Percentiles rank a stretch among this genome's conserved stretches.
These are phyloP conservation scores for Podaxis carcinomalis DNA, from an alignment of 768 basidiomycete genomes.

Conservation along the genomic window DNA sequence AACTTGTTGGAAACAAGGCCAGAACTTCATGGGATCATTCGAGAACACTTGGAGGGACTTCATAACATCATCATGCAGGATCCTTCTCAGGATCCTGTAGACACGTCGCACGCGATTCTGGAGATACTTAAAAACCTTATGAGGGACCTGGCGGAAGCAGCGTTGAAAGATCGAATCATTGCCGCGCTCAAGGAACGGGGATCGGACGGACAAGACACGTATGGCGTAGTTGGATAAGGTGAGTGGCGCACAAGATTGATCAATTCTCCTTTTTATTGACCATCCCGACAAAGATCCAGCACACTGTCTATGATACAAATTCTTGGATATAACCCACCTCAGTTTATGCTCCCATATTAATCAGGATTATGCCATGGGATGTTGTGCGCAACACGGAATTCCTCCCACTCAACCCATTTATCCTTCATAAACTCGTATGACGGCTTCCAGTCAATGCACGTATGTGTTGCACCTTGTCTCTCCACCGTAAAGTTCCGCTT, in stretches of 20 bases:
- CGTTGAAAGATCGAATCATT: conserved; percentile 14
- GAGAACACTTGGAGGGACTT: conserved; percentile 22
- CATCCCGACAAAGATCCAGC: not conserved
- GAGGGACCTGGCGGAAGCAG: conserved; percentile 18
- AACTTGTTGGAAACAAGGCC: conserved; percentile 20
- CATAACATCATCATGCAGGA: conserved; percentile 23
- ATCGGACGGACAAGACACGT: not conserved
- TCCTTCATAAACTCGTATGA: conserved; percentile 28
- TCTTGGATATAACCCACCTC: not conserved
- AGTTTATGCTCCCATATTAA: not conserved
- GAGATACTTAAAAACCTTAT: conserved; percentile 20
- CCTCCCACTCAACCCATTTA: conserved; percentile 32
- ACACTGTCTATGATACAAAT: not conserved
- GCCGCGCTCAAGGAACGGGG: not conserved
- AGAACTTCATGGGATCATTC: conserved; percentile 23
- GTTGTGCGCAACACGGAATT: conserved; percentile 19
- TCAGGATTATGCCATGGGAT: conserved; percentile 23
- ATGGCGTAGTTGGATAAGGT: conserved; percentile 9
- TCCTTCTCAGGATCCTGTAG: conserved; percentile 17
- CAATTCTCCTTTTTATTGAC: not conserved
- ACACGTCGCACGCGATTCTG: conserved; percentile 19
- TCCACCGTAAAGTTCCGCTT: conserved; percentile 29
- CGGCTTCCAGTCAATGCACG: conserved; percentile 37
- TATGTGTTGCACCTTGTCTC: conserved; percentile 33
- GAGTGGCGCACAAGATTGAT: not conserved